phyloP scores from a whole-genome alignment of 768 basidiomycete species.

The Pleurotus sapidus region DNA sequence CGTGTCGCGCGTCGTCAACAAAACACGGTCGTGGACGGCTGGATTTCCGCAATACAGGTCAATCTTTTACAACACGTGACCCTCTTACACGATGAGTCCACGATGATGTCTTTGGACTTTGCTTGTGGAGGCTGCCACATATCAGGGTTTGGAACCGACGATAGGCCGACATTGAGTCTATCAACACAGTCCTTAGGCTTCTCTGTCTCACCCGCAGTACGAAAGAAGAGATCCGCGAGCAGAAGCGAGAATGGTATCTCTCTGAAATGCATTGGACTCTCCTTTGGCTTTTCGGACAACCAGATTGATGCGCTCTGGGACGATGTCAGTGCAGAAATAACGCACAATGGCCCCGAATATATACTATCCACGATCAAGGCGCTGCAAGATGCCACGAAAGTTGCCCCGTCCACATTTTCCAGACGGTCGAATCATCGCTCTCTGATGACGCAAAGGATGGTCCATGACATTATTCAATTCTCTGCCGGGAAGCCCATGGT shows the following conservation, averaged over 20 bases:
- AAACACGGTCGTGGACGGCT: conserved; percentile 37
- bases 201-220: conserved; percentile 7
- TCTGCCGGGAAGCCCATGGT: conserved; percentile 51
- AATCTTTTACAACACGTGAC: conserved; percentile 47
- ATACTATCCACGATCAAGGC: conserved; percentile 30
- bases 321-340: conserved; percentile 23
- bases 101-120: conserved; percentile 19
- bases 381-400: conserved; percentile 20
- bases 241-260: neutral
- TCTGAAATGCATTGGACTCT: neutral
- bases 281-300: neutral
- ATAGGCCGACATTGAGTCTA: conserved; percentile 26
- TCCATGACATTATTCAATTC: conserved; percentile 46
- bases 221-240: neutral
- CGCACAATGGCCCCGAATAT: conserved; percentile 42
- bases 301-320: conserved; percentile 15
- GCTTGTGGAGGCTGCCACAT: neutral
- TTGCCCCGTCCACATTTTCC: conserved; percentile 20
- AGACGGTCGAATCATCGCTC: conserved; percentile 27
- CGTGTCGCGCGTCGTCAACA: conserved; percentile 14
- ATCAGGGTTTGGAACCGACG: neutral
- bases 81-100: conserved; percentile 29
- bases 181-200: conserved; percentile 22
- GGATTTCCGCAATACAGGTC: conserved; percentile 35
- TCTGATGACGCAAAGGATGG: conserved; percentile 31